phyloP scores from a whole-genome alignment of 2,329 filamentous ascomycete species.

The Scortechinia acanthostroma region DNA sequence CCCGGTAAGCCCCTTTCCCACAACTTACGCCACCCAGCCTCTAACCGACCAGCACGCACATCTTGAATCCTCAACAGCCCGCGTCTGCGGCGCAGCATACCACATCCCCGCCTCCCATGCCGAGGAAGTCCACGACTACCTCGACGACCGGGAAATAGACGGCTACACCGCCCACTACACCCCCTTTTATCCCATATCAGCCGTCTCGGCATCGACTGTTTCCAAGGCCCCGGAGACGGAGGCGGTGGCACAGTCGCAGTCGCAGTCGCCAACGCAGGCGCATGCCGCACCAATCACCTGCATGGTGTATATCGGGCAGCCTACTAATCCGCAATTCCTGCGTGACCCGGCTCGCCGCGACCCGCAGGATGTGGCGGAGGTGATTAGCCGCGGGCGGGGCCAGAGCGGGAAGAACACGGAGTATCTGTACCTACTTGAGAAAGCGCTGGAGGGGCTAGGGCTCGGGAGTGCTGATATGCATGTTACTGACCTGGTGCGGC shows the following conservation, averaged over 20 bases:
- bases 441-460: slow-evolving; percentile 43
- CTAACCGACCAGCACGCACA: not conserved
- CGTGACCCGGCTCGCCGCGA: slow-evolving; percentile 34
- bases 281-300: not conserved
- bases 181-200: slow-evolving; percentile 35
- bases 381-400: slow-evolving; percentile 45
- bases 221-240: too few relatives aligned
- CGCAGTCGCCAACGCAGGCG: slow-evolving; percentile 5
- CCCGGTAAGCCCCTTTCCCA: slow-evolving; percentile 28
- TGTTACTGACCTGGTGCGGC: slow-evolving; percentile 47
- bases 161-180: slow-evolving; percentile 61
- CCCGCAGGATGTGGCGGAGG: slow-evolving; percentile 41
- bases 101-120: slow-evolving; percentile 45
- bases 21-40: too few relatives aligned
- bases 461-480: slow-evolving; percentile 48
- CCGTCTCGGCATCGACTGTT: not conserved
- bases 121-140: slow-evolving; percentile 49
- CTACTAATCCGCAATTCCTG: slow-evolving; percentile 56
- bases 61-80: slow-evolving; percentile 19
- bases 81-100: slow-evolving; percentile 58
- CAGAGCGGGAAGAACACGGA: slow-evolving; percentile 59
- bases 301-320: slow-evolving; percentile 61
- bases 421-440: slow-evolving; percentile 53
- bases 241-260: too few relatives aligned
- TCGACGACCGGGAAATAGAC: slow-evolving; percentile 61